Conservation (phyloP, 23 red algal species). For the Gracilaria caudata region DNA sequence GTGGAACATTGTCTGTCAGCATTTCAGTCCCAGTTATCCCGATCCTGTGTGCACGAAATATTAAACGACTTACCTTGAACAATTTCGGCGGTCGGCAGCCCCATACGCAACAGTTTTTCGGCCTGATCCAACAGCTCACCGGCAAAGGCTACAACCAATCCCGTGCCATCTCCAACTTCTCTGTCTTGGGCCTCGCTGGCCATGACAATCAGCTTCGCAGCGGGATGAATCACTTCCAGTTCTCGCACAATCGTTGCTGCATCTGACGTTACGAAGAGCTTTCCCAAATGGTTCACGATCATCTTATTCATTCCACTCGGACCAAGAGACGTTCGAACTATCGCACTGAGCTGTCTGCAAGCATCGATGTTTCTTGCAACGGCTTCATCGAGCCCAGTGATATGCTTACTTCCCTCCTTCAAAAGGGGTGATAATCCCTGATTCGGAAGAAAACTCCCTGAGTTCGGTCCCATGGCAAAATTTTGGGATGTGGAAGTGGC, state of each 20-base stretch:
- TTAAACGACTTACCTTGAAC: slow-evolving; percentile 72
- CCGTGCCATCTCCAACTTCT: slow-evolving; percentile 95
- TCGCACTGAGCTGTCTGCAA: slow-evolving; percentile 85
- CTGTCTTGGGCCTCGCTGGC: slow-evolving; percentile 92
- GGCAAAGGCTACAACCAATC: slow-evolving; percentile 87
- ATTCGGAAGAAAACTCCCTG: slow-evolving; percentile 64
- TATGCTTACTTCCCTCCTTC: slow-evolving; percentile 90
- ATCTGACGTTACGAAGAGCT: slow-evolving; percentile 98
- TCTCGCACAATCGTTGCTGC: slow-evolving; percentile 97
- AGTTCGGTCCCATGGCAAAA: slow-evolving; percentile 21
- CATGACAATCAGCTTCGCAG: slow-evolving; percentile 95
- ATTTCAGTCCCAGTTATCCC: not conserved
- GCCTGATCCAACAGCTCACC: slow-evolving; percentile 91
- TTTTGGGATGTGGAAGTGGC: no score
- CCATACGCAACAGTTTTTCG: slow-evolving; percentile 83
- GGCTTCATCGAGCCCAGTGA: slow-evolving; percentile 89
- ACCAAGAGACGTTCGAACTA: slow-evolving; percentile 88
- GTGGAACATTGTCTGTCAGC: not conserved
- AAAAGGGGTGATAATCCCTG: slow-evolving; percentile 67
- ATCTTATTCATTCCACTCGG: slow-evolving; percentile 97
- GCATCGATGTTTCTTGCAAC: slow-evolving; percentile 97
- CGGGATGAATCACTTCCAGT: slow-evolving; percentile 99
- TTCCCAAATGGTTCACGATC: slow-evolving; percentile 88
- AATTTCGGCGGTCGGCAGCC: slow-evolving; percentile 91
- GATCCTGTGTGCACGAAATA: not conserved